These are phyloP conservation scores for Phytophthora pseudosyringae DNA, from an alignment of 352 stramenopile genomes.

Conservation along the genomic window DNA sequence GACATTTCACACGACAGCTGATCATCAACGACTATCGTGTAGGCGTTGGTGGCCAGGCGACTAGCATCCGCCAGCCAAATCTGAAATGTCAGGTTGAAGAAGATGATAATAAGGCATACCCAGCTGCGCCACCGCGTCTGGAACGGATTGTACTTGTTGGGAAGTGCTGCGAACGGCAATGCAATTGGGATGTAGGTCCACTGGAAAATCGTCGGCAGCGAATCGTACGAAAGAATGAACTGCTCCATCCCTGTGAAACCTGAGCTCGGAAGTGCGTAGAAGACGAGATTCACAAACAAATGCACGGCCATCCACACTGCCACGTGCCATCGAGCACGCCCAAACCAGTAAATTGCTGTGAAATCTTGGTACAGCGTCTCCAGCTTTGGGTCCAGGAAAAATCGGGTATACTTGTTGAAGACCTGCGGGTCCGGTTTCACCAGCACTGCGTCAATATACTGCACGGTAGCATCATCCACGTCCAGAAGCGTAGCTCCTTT, in stretches of 20 bases:
- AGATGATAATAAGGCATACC: conserved; percentile 78
- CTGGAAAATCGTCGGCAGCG: conserved; percentile 58
- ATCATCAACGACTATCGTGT: conserved; percentile 42
- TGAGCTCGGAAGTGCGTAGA: conserved; percentile 63
- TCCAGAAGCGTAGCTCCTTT: conserved; percentile 43
- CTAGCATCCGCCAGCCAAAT: conserved; percentile 73
- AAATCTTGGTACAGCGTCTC: conserved; percentile 88
- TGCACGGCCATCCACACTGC: conserved; percentile 77
- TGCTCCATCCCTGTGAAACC: conserved; percentile 72
- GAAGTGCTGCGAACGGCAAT: conserved; percentile 78
- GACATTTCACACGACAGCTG: conserved; percentile 46
- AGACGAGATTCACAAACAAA: conserved; percentile 69
- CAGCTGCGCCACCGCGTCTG: conserved; percentile 78
- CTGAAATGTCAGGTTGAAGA: conserved; percentile 82
- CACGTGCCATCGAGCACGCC: conserved; percentile 76
- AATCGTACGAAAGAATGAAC: conserved; percentile 62
- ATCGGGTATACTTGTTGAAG: conserved; percentile 82
- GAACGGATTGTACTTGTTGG: conserved; percentile 69
- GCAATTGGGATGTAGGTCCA: conserved; percentile 76
- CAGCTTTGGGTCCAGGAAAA: conserved; percentile 78
- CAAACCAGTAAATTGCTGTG: conserved; percentile 84
- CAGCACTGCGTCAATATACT: conserved; percentile 79
- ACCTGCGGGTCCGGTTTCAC: conserved; percentile 75
- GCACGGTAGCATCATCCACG: conserved; percentile 64
- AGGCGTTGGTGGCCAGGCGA: conserved; percentile 57